These are phyloP conservation scores for Citrullus mucosospermus DNA, from an alignment of 306 rosid genomes.

Conservation along the genomic window DNA sequence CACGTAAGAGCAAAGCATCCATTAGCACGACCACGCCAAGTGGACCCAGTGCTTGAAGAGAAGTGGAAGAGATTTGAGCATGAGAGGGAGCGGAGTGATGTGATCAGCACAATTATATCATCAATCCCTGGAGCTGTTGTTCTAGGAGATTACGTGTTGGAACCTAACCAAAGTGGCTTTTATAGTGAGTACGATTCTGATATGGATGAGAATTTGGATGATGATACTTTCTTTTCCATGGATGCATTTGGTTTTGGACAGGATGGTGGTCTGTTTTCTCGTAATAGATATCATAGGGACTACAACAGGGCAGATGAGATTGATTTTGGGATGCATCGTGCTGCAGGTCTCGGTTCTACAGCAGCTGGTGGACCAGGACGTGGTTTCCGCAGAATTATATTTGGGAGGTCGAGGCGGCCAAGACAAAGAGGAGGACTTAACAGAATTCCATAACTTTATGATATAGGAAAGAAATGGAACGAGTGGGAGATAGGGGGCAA, in stretches of 20 bases:
- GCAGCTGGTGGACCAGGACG: constrained; percentile 37
- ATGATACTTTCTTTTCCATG: constrained; percentile 28
- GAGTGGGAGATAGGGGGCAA: constrained; percentile 1
- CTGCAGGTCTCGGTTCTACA: constrained; percentile 30
- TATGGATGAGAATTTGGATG: constrained; percentile 46
- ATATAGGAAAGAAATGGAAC: constrained; percentile 2
- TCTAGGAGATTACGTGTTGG: constrained; percentile 84
- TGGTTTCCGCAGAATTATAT: constrained; percentile 15
- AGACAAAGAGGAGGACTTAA: constrained; percentile 10
- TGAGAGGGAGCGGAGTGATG: constrained; percentile 87
- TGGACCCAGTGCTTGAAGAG: constrained; percentile 75
- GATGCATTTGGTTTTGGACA: constrained; percentile 42
- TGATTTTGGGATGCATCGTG: constrained; percentile 31
- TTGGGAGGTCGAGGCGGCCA: constrained; percentile 9
- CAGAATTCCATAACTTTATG: not conserved
- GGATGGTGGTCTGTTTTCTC: constrained; percentile 31
- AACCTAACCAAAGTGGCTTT: constrained; percentile 47
- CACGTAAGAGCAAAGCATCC: constrained; percentile 87
- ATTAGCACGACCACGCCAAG: constrained; percentile 76
- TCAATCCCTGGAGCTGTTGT: constrained; percentile 90
- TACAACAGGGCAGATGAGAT: constrained; percentile 19
- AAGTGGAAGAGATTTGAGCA: constrained; percentile 85
- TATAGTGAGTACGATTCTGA: constrained; percentile 52
- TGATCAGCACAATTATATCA: constrained; percentile 78
- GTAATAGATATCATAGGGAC: constrained; percentile 28